Evolutionary conservation across 169 alveolate genomes (phyloP).

Genomic region (Pseudocohnilembus persalinus): DNA sequence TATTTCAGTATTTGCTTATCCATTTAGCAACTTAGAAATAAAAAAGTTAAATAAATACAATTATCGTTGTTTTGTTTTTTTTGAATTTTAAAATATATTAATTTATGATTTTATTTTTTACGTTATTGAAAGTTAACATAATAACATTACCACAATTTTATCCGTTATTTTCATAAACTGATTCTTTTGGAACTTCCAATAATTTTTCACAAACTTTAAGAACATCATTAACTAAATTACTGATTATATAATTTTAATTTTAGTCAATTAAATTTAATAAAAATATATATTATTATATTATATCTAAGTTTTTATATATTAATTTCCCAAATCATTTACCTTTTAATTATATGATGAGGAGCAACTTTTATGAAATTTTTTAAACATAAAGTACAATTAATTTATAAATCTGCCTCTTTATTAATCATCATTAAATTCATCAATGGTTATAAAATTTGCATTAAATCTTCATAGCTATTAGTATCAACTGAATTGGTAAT

Average conservation of each 20-base stretch:
- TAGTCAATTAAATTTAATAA: too few relatives aligned
- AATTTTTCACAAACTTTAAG: slow-evolving; percentile 47
- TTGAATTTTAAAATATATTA: not conserved
- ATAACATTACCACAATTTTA: slow-evolving; percentile 72
- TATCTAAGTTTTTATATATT: not conserved
- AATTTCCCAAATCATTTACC: slow-evolving; percentile 12
- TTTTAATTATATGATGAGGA: slow-evolving; percentile 32
- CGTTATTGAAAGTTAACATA: slow-evolving; percentile 59
- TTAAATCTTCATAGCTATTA: slow-evolving; percentile 36
- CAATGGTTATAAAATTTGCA: slow-evolving; percentile 34
- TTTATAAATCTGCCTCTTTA: slow-evolving; percentile 29
- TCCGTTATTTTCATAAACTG: slow-evolving; percentile 68
- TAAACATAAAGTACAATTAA: slow-evolving; percentile 34
- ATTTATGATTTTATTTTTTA: not conserved
- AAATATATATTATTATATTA: not conserved
- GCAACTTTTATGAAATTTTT: slow-evolving; percentile 46
- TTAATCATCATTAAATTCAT: slow-evolving; percentile 37
- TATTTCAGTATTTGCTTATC: slow-evolving; percentile 58
- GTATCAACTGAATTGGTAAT: slow-evolving; percentile 32
- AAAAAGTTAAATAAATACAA: too few relatives aligned
- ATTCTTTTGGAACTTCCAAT: slow-evolving; percentile 64
- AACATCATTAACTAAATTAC: slow-evolving; percentile 39
- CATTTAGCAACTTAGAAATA: slow-evolving; percentile 22
- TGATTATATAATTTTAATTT: not conserved
- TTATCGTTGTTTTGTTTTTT: too few relatives aligned